These are phyloP conservation scores for Echites panduratus DNA, from an alignment of 257 asterid genomes.

Conservation along the genomic window DNA sequence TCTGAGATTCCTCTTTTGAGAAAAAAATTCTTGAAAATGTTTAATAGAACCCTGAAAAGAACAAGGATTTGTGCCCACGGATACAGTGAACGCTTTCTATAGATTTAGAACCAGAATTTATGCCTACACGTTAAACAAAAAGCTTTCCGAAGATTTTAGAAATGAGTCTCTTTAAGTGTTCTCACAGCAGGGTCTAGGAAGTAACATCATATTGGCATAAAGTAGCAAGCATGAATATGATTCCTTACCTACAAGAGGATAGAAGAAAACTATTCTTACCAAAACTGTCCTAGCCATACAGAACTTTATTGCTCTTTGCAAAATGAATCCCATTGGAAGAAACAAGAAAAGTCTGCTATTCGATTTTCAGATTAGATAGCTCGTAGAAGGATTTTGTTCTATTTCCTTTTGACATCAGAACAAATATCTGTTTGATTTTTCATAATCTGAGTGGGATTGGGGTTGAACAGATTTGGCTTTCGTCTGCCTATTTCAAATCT, in stretches of 20 bases:
- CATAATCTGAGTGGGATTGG: neutral
- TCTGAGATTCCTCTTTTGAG: neutral
- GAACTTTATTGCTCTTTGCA: neutral
- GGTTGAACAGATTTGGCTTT: neutral
- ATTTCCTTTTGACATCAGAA: neutral
- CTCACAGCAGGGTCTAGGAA: neutral
- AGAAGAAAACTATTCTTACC: neutral
- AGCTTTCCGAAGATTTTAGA: neutral
- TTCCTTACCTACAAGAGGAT: neutral
- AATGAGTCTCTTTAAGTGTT: neutral
- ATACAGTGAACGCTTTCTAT: no score
- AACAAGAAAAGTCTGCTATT: neutral
- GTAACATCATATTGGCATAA: neutral
- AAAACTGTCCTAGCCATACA: neutral
- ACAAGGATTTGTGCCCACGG: no score
- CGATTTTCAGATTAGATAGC: neutral
- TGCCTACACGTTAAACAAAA: slow-evolving; percentile 3
- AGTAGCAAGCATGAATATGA: neutral
- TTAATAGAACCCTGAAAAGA: no score
- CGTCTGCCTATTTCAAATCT: neutral
- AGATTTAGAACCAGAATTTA: neutral
- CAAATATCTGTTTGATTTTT: neutral
- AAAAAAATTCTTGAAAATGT: no score
- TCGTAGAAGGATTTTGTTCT: neutral
- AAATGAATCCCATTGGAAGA: neutral